Evolutionary conservation across 2,329 filamentous ascomycete genomes (phyloP).

Genomic region (Cercospora citrullina): DNA sequence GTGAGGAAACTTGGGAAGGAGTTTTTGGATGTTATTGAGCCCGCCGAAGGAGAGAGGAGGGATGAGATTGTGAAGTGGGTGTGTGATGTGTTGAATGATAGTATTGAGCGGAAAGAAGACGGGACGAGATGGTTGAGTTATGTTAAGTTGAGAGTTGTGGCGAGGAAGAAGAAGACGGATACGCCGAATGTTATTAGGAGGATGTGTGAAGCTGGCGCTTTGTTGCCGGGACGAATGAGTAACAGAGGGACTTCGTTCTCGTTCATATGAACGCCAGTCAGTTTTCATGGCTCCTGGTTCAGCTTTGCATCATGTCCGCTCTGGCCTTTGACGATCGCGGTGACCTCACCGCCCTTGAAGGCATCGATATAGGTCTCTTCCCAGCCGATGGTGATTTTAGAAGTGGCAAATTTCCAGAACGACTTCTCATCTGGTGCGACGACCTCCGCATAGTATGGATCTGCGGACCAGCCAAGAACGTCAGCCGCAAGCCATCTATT

Average conservation of each 20-base stretch:
- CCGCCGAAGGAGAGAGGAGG: constrained; percentile 49
- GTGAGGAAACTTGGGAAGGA: constrained; percentile 61
- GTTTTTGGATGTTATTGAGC: constrained; percentile 50
- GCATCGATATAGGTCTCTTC: constrained; percentile 19
- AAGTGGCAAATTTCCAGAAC: constrained; percentile 19
- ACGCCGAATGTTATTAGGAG: constrained; percentile 1
- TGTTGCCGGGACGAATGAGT: constrained; percentile 11
- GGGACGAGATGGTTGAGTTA: constrained; percentile 54
- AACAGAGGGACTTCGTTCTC: constrained; percentile 5
- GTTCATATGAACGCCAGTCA: neutral
- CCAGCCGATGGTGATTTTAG: constrained; percentile 21
- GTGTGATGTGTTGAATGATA: constrained; percentile 55
- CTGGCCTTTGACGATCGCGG: neutral
- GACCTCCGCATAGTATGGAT: constrained; percentile 24
- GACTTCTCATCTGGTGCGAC: constrained; percentile 22
- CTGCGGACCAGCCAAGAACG: neutral
- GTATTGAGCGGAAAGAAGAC: constrained; percentile 57
- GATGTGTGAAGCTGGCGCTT: constrained; percentile 7
- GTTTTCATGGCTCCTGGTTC: neutral
- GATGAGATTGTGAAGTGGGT: constrained; percentile 58
- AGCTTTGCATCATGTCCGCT: constrained; percentile 3
- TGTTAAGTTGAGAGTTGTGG: constrained; percentile 47
- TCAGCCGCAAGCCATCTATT: neutral
- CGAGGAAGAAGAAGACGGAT: constrained; percentile 32
- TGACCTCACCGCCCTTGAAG: neutral